Percentiles rank a stretch among this genome's conserved stretches.
Evolutionary conservation across 306 rosid species (phyloP).

Genomic region (Carpinus viminea): DNA sequence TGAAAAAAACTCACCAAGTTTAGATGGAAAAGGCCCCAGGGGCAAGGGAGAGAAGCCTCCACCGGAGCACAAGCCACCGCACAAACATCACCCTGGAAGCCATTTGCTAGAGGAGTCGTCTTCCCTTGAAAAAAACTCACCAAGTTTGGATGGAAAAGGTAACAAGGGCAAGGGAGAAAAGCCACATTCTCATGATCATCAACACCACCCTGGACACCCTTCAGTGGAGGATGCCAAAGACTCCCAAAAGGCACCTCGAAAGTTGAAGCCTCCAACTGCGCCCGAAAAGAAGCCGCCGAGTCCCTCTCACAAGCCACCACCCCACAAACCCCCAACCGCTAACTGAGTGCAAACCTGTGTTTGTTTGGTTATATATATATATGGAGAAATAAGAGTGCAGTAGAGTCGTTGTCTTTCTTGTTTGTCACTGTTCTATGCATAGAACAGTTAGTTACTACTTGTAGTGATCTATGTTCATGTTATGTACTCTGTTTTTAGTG

Average conservation of each 20-base stretch:
- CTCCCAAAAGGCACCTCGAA: neutral
- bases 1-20: neutral
- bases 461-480: too few relatives aligned
- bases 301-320: neutral
- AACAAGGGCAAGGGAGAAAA: neutral
- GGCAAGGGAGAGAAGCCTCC: constrained; percentile 13
- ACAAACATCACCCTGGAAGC: neutral
- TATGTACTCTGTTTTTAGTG: too few relatives aligned
- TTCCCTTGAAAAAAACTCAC: neutral
- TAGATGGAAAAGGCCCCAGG: neutral
- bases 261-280: constrained; percentile 9
- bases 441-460: too few relatives aligned
- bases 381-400: too few relatives aligned
- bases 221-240: neutral
- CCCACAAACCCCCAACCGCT: neutral
- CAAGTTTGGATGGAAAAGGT: too few relatives aligned
- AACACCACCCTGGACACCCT: neutral
- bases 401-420: too few relatives aligned
- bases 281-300: neutral
- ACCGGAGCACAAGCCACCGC: constrained; percentile 1
- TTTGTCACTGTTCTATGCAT: too few relatives aligned
- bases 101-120: neutral
- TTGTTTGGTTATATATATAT: too few relatives aligned
- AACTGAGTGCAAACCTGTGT: neutral
- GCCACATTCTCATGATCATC: constrained; percentile 3